Conservation (phyloP, 495 filamentous ascomycete species). For the Neurospora tetrasperma region DNA sequence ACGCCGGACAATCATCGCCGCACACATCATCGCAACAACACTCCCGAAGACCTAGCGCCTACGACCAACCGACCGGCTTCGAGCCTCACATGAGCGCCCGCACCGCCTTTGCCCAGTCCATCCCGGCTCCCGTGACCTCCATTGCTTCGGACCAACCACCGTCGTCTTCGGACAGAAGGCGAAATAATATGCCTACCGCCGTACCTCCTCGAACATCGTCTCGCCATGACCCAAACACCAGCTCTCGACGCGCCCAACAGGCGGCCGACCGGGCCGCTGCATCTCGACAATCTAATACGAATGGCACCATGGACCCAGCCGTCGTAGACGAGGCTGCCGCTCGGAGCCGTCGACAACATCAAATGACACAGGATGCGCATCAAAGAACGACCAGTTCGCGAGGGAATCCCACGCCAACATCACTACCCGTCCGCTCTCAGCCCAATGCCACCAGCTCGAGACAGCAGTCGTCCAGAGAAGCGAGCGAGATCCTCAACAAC, state of each 20-base stretch:
- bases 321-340: constrained; percentile 32
- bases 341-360: constrained; percentile 39
- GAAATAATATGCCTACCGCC: constrained; percentile 33
- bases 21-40: constrained; percentile 35
- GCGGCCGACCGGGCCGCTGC: constrained; percentile 31
- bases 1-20: constrained; percentile 22
- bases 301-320: constrained; percentile 20
- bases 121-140: constrained; percentile 36
- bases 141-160: constrained; percentile 32
- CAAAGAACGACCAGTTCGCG: constrained; percentile 41
- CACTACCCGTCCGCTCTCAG: constrained; percentile 34
- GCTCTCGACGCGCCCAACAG: constrained; percentile 33
- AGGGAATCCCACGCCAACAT: constrained; percentile 27
- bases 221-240: constrained; percentile 31
- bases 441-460: constrained; percentile 20
- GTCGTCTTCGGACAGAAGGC: constrained; percentile 29
- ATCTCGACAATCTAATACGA: constrained; percentile 26
- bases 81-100: constrained; percentile 40
- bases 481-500: constrained; percentile 65
- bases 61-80: constrained; percentile 32
- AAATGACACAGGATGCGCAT: constrained; percentile 29
- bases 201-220: constrained; percentile 57
- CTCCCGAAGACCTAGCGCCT: constrained; percentile 43
- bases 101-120: constrained; percentile 32
- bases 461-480: constrained; percentile 48